phyloP scores from a whole-genome alignment of 306 rosid species.

The Prunus persica region DNA sequence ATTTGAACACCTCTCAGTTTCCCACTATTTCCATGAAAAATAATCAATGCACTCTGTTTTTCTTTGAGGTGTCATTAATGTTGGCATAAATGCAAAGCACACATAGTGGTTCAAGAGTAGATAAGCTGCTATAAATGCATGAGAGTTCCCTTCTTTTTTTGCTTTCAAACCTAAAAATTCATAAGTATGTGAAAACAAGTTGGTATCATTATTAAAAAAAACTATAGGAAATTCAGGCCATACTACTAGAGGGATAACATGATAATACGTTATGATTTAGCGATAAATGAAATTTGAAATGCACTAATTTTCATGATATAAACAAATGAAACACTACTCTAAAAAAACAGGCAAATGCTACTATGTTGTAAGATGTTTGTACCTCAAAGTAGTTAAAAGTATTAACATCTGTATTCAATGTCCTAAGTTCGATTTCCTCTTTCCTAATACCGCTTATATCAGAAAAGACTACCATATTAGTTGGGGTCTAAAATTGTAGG shows the following conservation, averaged over 20 bases:
- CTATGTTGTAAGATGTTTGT: no score
- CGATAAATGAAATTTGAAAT: no score
- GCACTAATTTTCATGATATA: background rate
- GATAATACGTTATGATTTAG: no score
- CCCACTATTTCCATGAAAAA: conserved; percentile 24
- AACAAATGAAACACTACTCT: no score
- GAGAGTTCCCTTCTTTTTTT: background rate
- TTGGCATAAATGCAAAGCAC: conserved; percentile 38
- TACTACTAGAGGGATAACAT: no score
- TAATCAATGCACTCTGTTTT: conserved; percentile 28
- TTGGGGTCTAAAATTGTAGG: background rate
- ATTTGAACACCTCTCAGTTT: conserved; percentile 26
- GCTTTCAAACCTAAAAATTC: conserved; percentile 9
- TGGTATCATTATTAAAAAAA: background rate
- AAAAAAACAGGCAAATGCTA: no score
- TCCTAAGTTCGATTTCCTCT: no score
- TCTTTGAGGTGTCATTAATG: conserved; percentile 32
- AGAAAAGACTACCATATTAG: background rate
- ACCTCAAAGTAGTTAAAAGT: no score
- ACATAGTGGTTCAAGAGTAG: conserved; percentile 12
- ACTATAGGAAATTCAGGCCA: background rate
- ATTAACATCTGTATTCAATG: no score
- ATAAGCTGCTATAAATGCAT: conserved; percentile 37
- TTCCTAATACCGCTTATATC: no score
- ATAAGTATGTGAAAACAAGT: background rate